Evolutionary conservation across 169 alveolate genomes (phyloP), one percentile per base, ranked within the genome.

Genomic region (Cystoisospora suis): DNA sequence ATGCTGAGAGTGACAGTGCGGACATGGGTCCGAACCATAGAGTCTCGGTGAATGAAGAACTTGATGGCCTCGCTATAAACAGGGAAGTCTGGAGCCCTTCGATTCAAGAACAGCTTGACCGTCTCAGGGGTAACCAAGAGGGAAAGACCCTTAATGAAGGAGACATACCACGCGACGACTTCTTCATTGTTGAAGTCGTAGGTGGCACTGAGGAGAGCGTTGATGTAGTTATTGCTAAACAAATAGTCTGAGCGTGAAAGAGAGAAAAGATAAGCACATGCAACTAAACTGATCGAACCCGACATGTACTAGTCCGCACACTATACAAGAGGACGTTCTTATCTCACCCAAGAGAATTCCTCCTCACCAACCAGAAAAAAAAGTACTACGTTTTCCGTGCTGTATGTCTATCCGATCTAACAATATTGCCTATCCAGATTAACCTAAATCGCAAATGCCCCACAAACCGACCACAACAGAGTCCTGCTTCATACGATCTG

Each of bases 1-100:
- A 90, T 3, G 83, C 61, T 81, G 69, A 90, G 88, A 34, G 91
- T 83, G 47, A 90, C 88, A 32, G 83, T 90, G n/a, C 93, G 87
- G 61, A 79, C 81, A 49, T 81, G 90, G 32, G 93, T 90, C 7
- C 93, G 93, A 42, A 90, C 87, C 93, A 90, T 90, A n/a, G 89
- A 75, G 75, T 90, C 93, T 80, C 72, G 49, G 32, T 87, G 90
- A n/a, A 47, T 32, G 85, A 90, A 90, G 83, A 90, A 90, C 70
- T 90, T 90, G 59, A 90, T 83, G 34, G 91, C 81, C 72, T 83
- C 91, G 56, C 83, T 75, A 83, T 69, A 90, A 34, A 90, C 53
- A 6, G 93, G 93, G 70, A 90, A 90, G 42, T 75, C 79, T 29
- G 77, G 80, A 44, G 93, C 93, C 4, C 91, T 40, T n/a, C 65